Conservation (phyloP, 208 protist species). For the Leishmania gerbilli region DNA sequence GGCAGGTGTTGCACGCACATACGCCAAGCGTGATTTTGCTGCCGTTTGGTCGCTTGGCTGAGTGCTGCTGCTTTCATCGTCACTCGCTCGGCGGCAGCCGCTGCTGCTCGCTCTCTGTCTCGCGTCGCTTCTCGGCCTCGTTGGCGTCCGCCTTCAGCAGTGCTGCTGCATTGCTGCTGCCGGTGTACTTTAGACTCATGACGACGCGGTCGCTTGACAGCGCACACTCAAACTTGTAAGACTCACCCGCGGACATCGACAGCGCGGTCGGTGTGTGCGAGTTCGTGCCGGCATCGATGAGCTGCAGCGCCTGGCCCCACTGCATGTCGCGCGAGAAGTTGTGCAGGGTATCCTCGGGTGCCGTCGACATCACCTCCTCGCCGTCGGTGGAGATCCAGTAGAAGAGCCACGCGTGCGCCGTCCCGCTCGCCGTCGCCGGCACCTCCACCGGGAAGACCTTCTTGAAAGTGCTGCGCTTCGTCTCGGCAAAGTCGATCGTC, state of each 20-base stretch:
- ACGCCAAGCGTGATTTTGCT: background rate
- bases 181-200: conserved; percentile 52
- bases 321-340: conserved; percentile 95
- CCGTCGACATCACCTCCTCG: conserved; percentile 78
- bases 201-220: conserved; percentile 71
- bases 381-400: conserved; percentile 76
- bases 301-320: conserved; percentile 93
- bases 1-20: background rate
- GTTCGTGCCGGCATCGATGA: conserved; percentile 71
- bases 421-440: conserved; percentile 47
- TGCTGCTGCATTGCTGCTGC: background rate
- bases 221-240: conserved; percentile 66
- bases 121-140: conserved; percentile 22
- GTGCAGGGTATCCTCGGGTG: conserved; percentile 76
- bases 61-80: background rate
- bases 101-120: conserved; percentile 4
- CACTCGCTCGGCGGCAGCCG: background rate
- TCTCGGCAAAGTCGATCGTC: conserved; percentile 78
- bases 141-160: conserved; percentile 12
- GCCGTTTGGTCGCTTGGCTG: background rate
- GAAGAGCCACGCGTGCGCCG: conserved; percentile 86
- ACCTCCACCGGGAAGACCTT: conserved; percentile 45
- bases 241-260: conserved; percentile 37
- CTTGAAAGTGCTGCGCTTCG: conserved; percentile 37
- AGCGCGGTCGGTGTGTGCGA: conserved; percentile 52